Base-by-base conservation (phyloP, 306 rosid species). In the Cucurbita moschata region DNA sequence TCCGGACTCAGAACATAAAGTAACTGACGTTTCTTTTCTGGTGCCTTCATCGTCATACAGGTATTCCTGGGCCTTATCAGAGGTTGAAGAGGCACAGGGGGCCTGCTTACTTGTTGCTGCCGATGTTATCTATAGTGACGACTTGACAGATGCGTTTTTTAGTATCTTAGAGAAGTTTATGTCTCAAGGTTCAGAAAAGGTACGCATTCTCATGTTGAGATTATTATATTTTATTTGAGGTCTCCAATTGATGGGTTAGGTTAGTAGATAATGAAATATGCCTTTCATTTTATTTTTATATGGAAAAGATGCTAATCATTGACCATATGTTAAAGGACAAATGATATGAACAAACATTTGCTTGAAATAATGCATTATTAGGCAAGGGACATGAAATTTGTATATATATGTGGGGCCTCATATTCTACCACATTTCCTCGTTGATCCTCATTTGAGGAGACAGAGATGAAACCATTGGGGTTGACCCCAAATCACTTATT, bases 21-120 rank as follows among this genome's bases (percentile, higher is more conserved):
- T 19, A n/a, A 40, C 0, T 68, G 50, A 35, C 5, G 63, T 30
- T 54, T 77, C 60, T 53, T 12, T 77, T 43, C 72, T 51, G 61
- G 44, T 49, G 58, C 21, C 42, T 47, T 68, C 55, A 21, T 75
- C 67, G 42, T 82, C 78, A 8, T 77, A 46, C 82, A 90, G 98
- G 84, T 83, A 82, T 81, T 83, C 83, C 21, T 93, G 97, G 97
- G 80, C 92, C 60, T 79, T 40, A n/a, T 71, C 74, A 54, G 97
- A 90, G 70, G 81, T 88, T 76, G 86, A 89, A 85, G 89, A 80
- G 75, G 98, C 84, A 55, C 82, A 85, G 61, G 81, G 80, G 78
- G 97, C 96, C 77, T 82, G 92, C 56, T 59, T 90, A 80, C 86
- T 93, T 77, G 66, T 90, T 78, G 97, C 97, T 80, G 98, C 96